A percentile compares a stretch with the other conserved stretches of the same genome.
Conservation (phyloP, 1,284 basidiomycete species). For the Cryptococcus jaspeensis region DNA sequence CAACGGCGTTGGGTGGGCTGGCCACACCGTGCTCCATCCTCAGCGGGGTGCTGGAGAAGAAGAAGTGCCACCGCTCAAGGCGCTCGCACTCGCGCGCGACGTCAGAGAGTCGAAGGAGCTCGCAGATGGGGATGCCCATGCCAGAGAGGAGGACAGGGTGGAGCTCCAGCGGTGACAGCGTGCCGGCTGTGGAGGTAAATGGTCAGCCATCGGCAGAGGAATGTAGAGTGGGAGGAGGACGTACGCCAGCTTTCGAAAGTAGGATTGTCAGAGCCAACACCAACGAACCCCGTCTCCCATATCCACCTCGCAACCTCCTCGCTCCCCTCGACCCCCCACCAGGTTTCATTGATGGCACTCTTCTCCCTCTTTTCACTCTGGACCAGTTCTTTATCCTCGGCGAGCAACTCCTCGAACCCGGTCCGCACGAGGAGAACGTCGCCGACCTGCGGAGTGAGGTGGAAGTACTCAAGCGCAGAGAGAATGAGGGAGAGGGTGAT, state of each 20-base stretch:
- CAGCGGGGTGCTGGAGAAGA: conserved; percentile 16
- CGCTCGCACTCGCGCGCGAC: conserved; percentile 14
- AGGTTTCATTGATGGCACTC: background rate
- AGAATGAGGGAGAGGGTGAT: conserved; percentile 15
- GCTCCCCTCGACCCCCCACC: conserved; percentile 13
- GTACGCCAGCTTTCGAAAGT: conserved; percentile 22
- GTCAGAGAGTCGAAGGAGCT: conserved; percentile 12
- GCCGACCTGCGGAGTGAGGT: conserved; percentile 9
- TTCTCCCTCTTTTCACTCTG: background rate
- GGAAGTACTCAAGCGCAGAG: conserved; percentile 19
- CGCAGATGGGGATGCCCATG: conserved; percentile 24
- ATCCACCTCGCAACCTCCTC: conserved; percentile 16
- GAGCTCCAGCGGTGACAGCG: too few relatives aligned
- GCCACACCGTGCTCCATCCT: conserved; percentile 19
- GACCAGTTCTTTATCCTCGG: background rate
- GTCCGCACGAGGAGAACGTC: conserved; percentile 19
- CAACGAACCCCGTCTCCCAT: conserved; percentile 21
- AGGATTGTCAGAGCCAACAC: conserved; percentile 19
- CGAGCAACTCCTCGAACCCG: conserved; percentile 14
- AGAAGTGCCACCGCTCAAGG: conserved; percentile 17
- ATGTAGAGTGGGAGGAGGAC: background rate
- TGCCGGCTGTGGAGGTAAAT: conserved; percentile 1
- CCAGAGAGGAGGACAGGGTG: conserved; percentile 20
- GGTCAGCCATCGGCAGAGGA: background rate
- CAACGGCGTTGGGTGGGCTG: conserved; percentile 20